Evolutionary conservation across 176 grass and related monocot genomes (phyloP).

Genomic region (Chloris gayana): DNA sequence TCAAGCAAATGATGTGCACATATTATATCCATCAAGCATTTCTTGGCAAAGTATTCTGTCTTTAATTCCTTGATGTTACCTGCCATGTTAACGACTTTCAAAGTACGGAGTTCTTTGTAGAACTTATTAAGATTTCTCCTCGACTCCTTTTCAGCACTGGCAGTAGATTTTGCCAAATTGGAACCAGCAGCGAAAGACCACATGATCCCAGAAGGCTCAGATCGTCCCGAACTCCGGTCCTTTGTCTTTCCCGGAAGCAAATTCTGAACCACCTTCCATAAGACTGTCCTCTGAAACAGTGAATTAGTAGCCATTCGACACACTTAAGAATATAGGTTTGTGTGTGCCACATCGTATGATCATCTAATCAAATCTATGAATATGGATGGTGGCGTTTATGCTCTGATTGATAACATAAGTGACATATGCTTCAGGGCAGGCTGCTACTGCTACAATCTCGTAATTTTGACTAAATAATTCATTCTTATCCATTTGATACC

Average conservation of each 20-base stretch:
- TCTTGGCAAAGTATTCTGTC: constrained; percentile 1
- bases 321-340: background rate
- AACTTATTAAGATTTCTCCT: constrained; percentile 86
- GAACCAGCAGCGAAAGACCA: constrained; percentile 85
- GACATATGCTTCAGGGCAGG: background rate
- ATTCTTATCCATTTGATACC: background rate
- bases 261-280: constrained; percentile 76
- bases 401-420: too few species aligned
- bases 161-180: constrained; percentile 58
- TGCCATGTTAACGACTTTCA: constrained; percentile 82
- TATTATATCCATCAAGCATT: constrained; percentile 3
- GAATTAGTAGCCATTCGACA: constrained; percentile 54
- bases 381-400: background rate
- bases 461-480: background rate
- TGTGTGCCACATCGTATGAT: background rate
- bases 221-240: constrained; percentile 23
- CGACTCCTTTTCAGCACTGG: constrained; percentile 62
- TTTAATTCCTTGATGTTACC: constrained; percentile 48
- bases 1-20: constrained; percentile 30
- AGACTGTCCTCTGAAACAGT: constrained; percentile 82
- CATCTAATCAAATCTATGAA: background rate
- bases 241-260: constrained; percentile 65
- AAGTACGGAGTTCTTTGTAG: constrained; percentile 73
- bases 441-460: background rate
- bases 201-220: constrained; percentile 45